phyloP scores from a whole-genome alignment of 1,139 yeast species.

The Taphrina confusa region DNA sequence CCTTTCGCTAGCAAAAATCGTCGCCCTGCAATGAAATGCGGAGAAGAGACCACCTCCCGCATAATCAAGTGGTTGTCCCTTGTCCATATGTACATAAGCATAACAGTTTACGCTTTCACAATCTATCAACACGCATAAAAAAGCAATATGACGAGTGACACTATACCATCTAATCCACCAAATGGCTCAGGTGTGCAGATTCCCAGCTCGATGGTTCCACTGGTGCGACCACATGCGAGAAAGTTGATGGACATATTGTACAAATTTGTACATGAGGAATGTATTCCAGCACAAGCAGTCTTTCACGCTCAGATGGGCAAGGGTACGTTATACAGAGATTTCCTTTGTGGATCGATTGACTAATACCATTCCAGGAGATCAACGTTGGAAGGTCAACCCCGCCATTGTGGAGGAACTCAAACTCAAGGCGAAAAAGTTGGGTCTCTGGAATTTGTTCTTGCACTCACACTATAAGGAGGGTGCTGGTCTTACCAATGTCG shows the following conservation, averaged over 20 bases:
- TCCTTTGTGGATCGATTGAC: background rate
- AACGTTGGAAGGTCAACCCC: constrained; percentile 58
- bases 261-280: constrained; percentile 52
- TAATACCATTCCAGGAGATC: constrained; percentile 43
- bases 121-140: background rate
- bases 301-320: constrained; percentile 51
- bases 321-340: background rate
- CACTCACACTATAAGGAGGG: constrained; percentile 61
- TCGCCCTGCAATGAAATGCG: constrained; percentile 3
- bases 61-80: background rate
- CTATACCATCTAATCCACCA: constrained; percentile 30
- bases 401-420: constrained; percentile 58
- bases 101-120: background rate
- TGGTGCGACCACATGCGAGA: constrained; percentile 31
- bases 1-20: background rate
- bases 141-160: constrained; percentile 26
- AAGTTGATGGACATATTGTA: constrained; percentile 27
- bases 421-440: constrained; percentile 57
- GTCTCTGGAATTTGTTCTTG: constrained; percentile 68
- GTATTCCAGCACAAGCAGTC: constrained; percentile 59
- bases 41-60: background rate
- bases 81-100: background rate
- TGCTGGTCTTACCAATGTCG: constrained; percentile 65
- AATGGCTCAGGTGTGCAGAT: constrained; percentile 33
- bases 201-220: constrained; percentile 27